Evolutionary conservation across 2,329 filamentous ascomycete species (phyloP).

Genomic region (Aspergillus tubingensis): DNA sequence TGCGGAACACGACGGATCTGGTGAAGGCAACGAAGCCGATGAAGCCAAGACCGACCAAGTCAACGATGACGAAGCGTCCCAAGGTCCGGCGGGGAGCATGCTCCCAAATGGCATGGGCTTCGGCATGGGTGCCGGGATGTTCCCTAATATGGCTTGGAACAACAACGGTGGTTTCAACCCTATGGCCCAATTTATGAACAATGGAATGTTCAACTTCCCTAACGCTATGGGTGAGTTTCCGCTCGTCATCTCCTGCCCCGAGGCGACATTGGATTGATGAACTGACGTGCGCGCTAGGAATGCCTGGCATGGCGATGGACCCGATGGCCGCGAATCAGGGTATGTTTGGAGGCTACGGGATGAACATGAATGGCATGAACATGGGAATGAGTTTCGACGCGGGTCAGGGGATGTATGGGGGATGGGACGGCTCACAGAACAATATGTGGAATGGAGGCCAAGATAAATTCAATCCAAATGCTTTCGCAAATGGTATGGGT

Average conservation of each 20-base stretch:
- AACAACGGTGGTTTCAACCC: slow-evolving; percentile 68
- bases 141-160: slow-evolving; percentile 60
- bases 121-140: slow-evolving; percentile 51
- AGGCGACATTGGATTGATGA: slow-evolving; percentile 16
- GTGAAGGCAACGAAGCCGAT: slow-evolving; percentile 19
- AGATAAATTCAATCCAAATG: slow-evolving; percentile 90
- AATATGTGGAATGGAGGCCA: slow-evolving; percentile 76
- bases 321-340: slow-evolving; percentile 51
- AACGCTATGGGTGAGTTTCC: slow-evolving; percentile 82
- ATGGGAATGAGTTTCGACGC: slow-evolving; percentile 66
- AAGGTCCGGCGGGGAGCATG: slow-evolving; percentile 16
- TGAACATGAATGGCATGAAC: slow-evolving; percentile 86
- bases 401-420: slow-evolving; percentile 68
- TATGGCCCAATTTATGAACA: slow-evolving; percentile 66
- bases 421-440: slow-evolving; percentile 76
- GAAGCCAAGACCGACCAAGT: slow-evolving; percentile 13
- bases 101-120: slow-evolving; percentile 39
- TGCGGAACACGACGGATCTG: slow-evolving; percentile 13
- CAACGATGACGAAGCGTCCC: slow-evolving; percentile 18
- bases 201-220: slow-evolving; percentile 61
- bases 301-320: slow-evolving; percentile 83
- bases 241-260: neutral
- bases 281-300: slow-evolving; percentile 54
- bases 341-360: slow-evolving; percentile 56
- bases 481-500: slow-evolving; percentile 71